Evolutionary conservation across 2,329 filamentous ascomycete species (phyloP).

Genomic region (Venturiaceae sp.): DNA sequence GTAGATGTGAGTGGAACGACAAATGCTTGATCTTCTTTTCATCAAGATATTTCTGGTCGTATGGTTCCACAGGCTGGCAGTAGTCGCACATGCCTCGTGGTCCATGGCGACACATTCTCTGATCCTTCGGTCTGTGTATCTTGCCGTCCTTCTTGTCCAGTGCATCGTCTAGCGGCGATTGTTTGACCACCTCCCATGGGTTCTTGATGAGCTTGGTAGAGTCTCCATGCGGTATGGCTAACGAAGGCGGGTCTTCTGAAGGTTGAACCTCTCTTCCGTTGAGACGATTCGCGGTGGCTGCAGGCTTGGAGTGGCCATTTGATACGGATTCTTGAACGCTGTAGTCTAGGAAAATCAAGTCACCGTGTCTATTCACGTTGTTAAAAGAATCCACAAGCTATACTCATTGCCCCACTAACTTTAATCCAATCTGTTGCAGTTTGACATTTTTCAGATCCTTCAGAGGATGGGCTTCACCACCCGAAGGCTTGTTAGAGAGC

Average conservation of each 20-base stretch:
- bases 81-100: slow-evolving; percentile 99
- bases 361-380: slow-evolving; percentile 60
- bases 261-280: slow-evolving; percentile 67
- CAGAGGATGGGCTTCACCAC: slow-evolving; percentile 46
- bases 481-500: slow-evolving; percentile 51
- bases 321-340: slow-evolving; percentile 43
- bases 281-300: slow-evolving; percentile 49
- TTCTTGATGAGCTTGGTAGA: slow-evolving; percentile 62
- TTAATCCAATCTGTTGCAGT: slow-evolving; percentile 47
- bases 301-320: slow-evolving; percentile 36
- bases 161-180: slow-evolving; percentile 77
- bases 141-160: slow-evolving; percentile 87
- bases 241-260: slow-evolving; percentile 52
- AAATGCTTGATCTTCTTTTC: slow-evolving; percentile 99
- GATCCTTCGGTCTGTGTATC: slow-evolving; percentile 64
- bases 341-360: slow-evolving; percentile 83
- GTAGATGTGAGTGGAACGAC: slow-evolving; percentile 88
- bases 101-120: slow-evolving; percentile 89
- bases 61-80: slow-evolving; percentile 94
- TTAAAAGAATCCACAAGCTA: slow-evolving; percentile 13
- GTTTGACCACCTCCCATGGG: slow-evolving; percentile 85
- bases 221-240: slow-evolving; percentile 48
- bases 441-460: slow-evolving; percentile 42
- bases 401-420: slow-evolving; percentile 27
- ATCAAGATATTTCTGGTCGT: slow-evolving; percentile 74